Percentiles rank a stretch among this genome's conserved stretches.
Evolutionary conservation across 352 stramenopile species (phyloP).

Genomic region (Globisporangium paroecandrum): DNA sequence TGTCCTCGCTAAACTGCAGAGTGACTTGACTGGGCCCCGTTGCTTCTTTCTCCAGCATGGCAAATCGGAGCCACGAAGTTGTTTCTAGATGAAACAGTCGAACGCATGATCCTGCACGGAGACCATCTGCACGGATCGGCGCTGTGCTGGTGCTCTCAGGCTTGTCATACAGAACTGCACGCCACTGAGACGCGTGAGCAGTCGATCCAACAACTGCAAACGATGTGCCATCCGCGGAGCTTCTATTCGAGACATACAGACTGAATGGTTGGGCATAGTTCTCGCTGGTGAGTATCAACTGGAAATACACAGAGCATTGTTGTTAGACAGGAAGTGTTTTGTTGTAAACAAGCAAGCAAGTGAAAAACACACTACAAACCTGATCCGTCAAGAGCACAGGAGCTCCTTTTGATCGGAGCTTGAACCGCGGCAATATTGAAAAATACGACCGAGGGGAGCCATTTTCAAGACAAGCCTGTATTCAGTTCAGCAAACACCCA

Average conservation of each 20-base stretch:
- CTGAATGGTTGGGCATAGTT: constrained; percentile 45
- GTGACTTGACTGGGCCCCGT: constrained; percentile 22
- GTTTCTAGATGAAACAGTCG: constrained; percentile 66
- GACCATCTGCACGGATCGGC: constrained; percentile 12
- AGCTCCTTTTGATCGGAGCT: constrained; percentile 58
- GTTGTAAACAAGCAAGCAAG: background rate
- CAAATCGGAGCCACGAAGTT: constrained; percentile 55
- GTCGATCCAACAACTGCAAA: constrained; percentile 48
- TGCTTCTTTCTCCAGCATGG: constrained; percentile 1
- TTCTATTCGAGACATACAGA: constrained; percentile 65
- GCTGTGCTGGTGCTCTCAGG: constrained; percentile 16
- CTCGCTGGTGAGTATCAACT: constrained; percentile 52
- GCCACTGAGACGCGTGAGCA: constrained; percentile 57
- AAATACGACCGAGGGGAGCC: constrained; percentile 52
- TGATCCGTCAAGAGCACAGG: constrained; percentile 68
- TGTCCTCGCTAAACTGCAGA: constrained; percentile 50
- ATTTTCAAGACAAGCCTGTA: constrained; percentile 38
- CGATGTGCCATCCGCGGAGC: constrained; percentile 26
- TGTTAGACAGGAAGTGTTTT: background rate
- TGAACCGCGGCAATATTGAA: constrained; percentile 53
- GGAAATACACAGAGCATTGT: background rate
- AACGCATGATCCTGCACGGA: constrained; percentile 55
- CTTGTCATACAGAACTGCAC: constrained; percentile 54
- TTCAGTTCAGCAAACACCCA: too few species aligned
- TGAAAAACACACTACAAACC: constrained; percentile 19